These are phyloP conservation scores for Thelonectria discophora DNA, from an alignment of 2,329 filamentous ascomycete genomes.

Conservation along the genomic window DNA sequence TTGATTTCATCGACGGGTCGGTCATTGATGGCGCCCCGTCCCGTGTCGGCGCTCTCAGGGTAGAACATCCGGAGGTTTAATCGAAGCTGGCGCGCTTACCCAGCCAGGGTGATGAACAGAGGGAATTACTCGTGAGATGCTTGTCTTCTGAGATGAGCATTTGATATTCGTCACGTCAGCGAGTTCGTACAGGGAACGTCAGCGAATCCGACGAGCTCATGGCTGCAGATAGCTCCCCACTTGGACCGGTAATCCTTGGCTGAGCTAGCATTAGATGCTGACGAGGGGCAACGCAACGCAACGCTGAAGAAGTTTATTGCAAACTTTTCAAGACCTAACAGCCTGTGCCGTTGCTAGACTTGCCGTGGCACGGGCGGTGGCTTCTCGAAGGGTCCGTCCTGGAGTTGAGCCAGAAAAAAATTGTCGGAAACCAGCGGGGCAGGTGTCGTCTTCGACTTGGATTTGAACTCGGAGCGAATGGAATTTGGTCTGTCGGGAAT, in stretches of 20 bases:
- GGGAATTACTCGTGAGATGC: neutral
- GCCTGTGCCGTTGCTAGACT: conserved; percentile 5
- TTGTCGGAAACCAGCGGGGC: neutral
- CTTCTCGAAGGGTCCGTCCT: conserved; percentile 22
- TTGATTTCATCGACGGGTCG: conserved; percentile 4
- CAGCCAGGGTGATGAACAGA: conserved; percentile 2
- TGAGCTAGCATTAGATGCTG: conserved; percentile 9
- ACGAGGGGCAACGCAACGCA: conserved; percentile 15
- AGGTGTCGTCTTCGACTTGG: neutral
- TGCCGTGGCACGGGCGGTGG: conserved; percentile 2
- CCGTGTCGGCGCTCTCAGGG: conserved; percentile 22
- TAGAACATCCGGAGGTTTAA: conserved; percentile 12
- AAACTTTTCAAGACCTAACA: conserved; percentile 29
- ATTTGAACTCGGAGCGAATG: too few relatives aligned
- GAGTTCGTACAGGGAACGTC: neutral
- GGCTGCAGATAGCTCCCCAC: conserved; percentile 28
- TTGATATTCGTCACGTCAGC: too few relatives aligned
- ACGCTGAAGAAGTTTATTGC: conserved; percentile 29
- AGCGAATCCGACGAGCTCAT: conserved; percentile 15
- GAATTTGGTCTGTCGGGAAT: neutral
- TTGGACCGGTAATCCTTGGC: conserved; percentile 21
- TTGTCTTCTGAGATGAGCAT: neutral
- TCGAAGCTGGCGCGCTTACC: conserved; percentile 4
- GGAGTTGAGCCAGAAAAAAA: neutral
- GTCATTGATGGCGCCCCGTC: conserved; percentile 25